Base-by-base conservation (phyloP, 228 moss, liverwort and hornwort species). In the Sphagnum fallax region DNA sequence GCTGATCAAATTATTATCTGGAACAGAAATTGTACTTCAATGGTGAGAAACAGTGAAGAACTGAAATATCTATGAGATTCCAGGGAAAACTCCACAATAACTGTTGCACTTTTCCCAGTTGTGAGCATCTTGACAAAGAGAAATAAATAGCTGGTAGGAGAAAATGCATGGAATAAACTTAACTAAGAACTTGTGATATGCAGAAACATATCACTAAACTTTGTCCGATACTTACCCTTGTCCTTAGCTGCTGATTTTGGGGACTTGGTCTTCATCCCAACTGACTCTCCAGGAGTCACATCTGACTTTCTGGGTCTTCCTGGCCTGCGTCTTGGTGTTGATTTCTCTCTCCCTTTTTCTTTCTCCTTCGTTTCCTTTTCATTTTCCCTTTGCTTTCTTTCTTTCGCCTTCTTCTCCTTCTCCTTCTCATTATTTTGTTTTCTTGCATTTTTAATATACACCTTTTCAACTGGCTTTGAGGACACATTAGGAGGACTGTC, bases 401-500 rank as follows among this genome's bases (percentile, higher is more conserved):
- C 47, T 76, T 75, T 49, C 2, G 32, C 32, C 32, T 32, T 72
- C 48, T 82, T 75, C 5, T 75, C 65, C 60, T 66, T 80, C 71
- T 82, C 81, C 32, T 76, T 74, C 67, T 68, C 81, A 61, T 84
- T 80, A 1, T 47, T 72, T 48, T 74, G 78, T 70, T 79, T 85
- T 49, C 79, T 75, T 49, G 82, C 76, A 10, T 77, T 76, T 67
- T 93, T 93, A 4, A 85, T 87, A 69, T 90, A 93, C 51, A 90
- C 87, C 77, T 82, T 87, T 52, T 93, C 90, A 53, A 83, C 67
- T 66, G 89, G 85, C 78, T 87, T 93, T 62, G 76, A 75, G 49
- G 83, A 77, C 48, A 72, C 78, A 61, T 83, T 78, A 49, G 79
- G 58, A 63, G 71, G 73, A 68, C 66, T 74, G 70, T 90, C 82